phyloP scores from a whole-genome alignment of 768 basidiomycete species.

The Flagelloscypha sp. region DNA sequence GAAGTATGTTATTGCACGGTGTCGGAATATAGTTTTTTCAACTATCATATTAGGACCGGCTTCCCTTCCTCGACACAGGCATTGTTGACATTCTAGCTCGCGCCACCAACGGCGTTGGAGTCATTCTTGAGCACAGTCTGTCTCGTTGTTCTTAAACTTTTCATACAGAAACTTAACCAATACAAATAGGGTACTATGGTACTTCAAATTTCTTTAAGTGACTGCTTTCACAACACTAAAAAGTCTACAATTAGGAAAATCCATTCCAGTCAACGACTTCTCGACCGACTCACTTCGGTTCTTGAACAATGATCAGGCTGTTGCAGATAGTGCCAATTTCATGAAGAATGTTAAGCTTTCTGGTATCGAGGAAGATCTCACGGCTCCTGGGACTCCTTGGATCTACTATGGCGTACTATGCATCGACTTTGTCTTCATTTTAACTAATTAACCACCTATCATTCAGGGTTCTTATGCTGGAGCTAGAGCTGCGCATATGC shows the following conservation, averaged over 20 bases:
- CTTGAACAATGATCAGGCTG: conserved; percentile 83
- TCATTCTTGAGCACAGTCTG: conserved; percentile 96
- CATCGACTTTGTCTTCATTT: background rate
- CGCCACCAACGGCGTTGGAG: conserved; percentile 79
- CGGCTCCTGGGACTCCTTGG: conserved; percentile 71
- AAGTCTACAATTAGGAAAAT: too few relatives aligned
- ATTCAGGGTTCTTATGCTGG: conserved; percentile 82
- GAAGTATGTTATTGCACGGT: conserved; percentile 34
- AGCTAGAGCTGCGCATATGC: conserved; percentile 89
- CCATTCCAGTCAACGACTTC: conserved; percentile 68
- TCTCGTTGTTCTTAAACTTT: too few relatives aligned
- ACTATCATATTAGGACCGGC: conserved; percentile 33
- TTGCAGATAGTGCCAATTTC: conserved; percentile 89
- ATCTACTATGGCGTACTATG: conserved; percentile 80
- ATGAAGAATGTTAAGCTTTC: conserved; percentile 73
- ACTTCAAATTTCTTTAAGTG: background rate
- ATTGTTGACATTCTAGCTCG: conserved; percentile 81
- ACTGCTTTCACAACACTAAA: background rate
- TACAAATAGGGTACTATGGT: conserved; percentile 57
- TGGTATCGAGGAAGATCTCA: conserved; percentile 62
- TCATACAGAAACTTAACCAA: too few relatives aligned
- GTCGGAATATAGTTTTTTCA: conserved; percentile 1
- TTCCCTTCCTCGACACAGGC: conserved; percentile 64
- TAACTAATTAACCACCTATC: conserved; percentile 4
- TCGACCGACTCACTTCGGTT: conserved; percentile 84